These are phyloP conservation scores for Neonectria sp. DNA, from an alignment of 2,329 filamentous ascomycete genomes.

Conservation along the genomic window DNA sequence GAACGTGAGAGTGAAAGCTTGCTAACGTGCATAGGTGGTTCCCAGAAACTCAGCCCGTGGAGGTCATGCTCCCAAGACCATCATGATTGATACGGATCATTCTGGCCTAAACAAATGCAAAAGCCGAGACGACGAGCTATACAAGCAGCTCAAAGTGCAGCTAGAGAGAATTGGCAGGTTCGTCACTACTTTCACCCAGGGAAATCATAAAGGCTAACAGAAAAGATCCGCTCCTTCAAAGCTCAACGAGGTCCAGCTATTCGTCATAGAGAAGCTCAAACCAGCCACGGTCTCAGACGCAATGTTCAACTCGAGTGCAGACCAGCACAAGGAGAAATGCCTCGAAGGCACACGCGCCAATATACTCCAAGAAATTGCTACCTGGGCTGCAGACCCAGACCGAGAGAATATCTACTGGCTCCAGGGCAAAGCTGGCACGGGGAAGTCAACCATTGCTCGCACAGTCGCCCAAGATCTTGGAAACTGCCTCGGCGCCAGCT, in stretches of 20 bases:
- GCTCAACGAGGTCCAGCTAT: too few relatives aligned
- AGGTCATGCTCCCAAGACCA: not conserved
- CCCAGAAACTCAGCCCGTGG: too few relatives aligned
- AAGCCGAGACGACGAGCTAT: slow-evolving; percentile 21
- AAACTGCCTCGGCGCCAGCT: too few relatives aligned
- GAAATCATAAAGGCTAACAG: too few relatives aligned
- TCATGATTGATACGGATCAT: slow-evolving; percentile 34
- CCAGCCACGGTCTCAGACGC: too few relatives aligned
- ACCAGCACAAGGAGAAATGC: not conserved
- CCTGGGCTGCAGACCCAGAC: slow-evolving; percentile 47
- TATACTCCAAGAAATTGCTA: slow-evolving; percentile 48
- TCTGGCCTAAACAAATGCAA: slow-evolving; percentile 40
- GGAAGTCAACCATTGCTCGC: slow-evolving; percentile 57
- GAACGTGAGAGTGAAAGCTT: too few relatives aligned
- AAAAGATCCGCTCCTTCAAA: too few relatives aligned
- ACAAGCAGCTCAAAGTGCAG: not conserved
- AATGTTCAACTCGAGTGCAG: too few relatives aligned
- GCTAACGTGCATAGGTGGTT: not conserved
- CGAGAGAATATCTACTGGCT: slow-evolving; percentile 53
- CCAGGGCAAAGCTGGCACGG: slow-evolving; percentile 56
- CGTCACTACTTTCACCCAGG: too few relatives aligned
- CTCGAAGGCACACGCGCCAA: slow-evolving; percentile 46
- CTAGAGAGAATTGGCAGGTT: too few relatives aligned
- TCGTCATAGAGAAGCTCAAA: too few relatives aligned
- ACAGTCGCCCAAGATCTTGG: slow-evolving; percentile 44